These are phyloP conservation scores for Magnolia officinalis DNA, from an alignment of 164 flowering plant species.

Conservation along the genomic window DNA sequence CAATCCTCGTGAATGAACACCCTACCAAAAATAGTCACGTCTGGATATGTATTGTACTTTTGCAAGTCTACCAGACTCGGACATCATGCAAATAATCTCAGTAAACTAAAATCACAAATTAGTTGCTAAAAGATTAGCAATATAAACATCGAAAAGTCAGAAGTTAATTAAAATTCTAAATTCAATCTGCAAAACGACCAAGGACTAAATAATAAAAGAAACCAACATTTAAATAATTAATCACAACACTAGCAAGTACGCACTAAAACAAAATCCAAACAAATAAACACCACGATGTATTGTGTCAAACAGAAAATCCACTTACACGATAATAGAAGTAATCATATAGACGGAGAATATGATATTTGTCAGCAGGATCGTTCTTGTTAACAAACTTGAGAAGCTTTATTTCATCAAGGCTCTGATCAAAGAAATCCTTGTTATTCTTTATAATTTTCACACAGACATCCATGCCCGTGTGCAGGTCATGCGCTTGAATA, in stretches of 20 bases:
- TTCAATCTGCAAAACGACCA: not conserved
- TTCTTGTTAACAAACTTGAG: conserved; percentile 95
- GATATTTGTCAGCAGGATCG: conserved; percentile 98
- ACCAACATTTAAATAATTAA: not conserved
- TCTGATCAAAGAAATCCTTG: conserved; percentile 98
- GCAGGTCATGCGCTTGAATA: conserved; percentile 97
- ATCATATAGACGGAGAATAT: conserved; percentile 87
- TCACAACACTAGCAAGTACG: not conserved
- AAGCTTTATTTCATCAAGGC: conserved; percentile 99
- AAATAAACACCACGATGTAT: not conserved
- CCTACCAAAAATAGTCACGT: too few relatives aligned
- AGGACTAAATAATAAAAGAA: not conserved
- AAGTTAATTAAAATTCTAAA: not conserved
- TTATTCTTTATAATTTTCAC: conserved; percentile 97
- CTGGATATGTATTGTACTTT: too few relatives aligned
- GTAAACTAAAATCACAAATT: too few relatives aligned
- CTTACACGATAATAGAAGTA: conserved; percentile 96
- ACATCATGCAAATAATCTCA: too few relatives aligned
- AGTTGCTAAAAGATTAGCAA: not conserved
- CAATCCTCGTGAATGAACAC: too few relatives aligned
- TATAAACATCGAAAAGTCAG: not conserved
- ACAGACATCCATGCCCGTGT: conserved; percentile 99
- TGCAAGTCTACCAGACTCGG: too few relatives aligned
- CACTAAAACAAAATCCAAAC: not conserved
- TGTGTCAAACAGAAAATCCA: conserved; percentile 5